phyloP scores from a whole-genome alignment of 2,329 filamentous ascomycete species.

The Xenoacremonium recifei region DNA sequence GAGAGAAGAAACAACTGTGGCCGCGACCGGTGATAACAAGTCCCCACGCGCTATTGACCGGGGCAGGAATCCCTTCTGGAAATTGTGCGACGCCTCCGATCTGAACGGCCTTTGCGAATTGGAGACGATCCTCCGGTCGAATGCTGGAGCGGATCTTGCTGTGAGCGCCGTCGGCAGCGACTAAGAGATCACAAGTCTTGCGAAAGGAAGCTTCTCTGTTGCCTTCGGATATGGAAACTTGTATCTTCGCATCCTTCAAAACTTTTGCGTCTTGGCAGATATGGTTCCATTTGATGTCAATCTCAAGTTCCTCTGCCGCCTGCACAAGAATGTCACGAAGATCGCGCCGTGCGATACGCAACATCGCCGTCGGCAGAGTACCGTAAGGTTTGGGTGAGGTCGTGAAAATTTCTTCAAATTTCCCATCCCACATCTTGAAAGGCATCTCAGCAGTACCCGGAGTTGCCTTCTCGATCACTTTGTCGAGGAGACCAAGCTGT shows the following conservation, averaged over 20 bases:
- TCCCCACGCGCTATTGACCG: slow-evolving; percentile 33
- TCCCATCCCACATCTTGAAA: neutral
- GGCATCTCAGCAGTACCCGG: neutral
- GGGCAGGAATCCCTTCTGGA: slow-evolving; percentile 26
- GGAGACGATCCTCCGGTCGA: slow-evolving; percentile 32
- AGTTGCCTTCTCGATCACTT: neutral
- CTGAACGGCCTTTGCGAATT: slow-evolving; percentile 33
- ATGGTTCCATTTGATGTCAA: neutral
- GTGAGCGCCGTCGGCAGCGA: slow-evolving; percentile 40
- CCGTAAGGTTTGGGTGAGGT: neutral
- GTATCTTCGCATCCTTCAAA: neutral
- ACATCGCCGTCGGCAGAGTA: neutral
- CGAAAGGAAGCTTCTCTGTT: neutral
- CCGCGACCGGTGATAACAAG: slow-evolving; percentile 32
- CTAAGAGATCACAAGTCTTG: slow-evolving; percentile 34
- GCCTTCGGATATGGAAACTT: neutral
- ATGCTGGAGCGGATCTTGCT: slow-evolving; percentile 35
- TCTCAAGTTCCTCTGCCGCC: neutral
- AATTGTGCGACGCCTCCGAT: slow-evolving; percentile 35
- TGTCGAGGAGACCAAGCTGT: neutral
- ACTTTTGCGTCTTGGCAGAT: neutral
- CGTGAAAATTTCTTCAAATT: neutral
- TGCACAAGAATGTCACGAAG: neutral
- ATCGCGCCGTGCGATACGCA: neutral
- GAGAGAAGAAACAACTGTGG: slow-evolving; percentile 37